Base-by-base conservation (phyloP, 306 rosid species). In the Corylus americana region DNA sequence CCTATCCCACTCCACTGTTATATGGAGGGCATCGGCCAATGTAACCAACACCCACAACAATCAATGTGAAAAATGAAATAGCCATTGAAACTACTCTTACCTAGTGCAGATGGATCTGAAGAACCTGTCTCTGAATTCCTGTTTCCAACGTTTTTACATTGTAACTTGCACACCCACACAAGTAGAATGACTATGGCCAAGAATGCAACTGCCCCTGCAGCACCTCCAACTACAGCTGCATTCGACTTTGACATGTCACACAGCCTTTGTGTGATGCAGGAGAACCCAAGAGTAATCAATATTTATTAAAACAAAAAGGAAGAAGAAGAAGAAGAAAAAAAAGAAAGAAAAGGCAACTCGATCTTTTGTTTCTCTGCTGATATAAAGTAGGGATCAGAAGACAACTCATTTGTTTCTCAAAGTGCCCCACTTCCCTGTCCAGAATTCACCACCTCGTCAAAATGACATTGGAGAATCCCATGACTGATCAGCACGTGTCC, bases 41-140 rank as follows among this genome's bases (percentile, higher is more conserved):
- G 17, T 45, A 13, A 39, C 20, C 22, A 13, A 42, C 54, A 78
- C 2, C 25, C 0, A 22, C 25, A 22, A 67, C 9, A 64, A 39
- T 39, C 55, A 73, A 27, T 68, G 73, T 68, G 73, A 49, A 49
- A 70, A 22, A 22, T 48, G 29, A 55, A 51, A 4, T 22, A 35
- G 55, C 49, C 42, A 13, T 10, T 44, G 3, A 10, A 68, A 73
- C 2, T 42, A 31, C 47, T 63, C 75, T 82, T 82, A 86, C 90
- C 84, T 13, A 80, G 16, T 51, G 90, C 75, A 80, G 87, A 80
- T 50, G 89, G 87, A 80, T 86, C 86, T 55, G 90, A 86, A 44
- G 90, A 86, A 59, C 82, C 87, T 1, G 87, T 86, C 18, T 86
- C 90, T 0, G 90, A 86, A 48, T 76, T 83, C 72, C 47, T 76